These are phyloP conservation scores for Hirsutella rhossiliensis DNA, from an alignment of 2,329 filamentous ascomycete genomes.

Conservation along the genomic window DNA sequence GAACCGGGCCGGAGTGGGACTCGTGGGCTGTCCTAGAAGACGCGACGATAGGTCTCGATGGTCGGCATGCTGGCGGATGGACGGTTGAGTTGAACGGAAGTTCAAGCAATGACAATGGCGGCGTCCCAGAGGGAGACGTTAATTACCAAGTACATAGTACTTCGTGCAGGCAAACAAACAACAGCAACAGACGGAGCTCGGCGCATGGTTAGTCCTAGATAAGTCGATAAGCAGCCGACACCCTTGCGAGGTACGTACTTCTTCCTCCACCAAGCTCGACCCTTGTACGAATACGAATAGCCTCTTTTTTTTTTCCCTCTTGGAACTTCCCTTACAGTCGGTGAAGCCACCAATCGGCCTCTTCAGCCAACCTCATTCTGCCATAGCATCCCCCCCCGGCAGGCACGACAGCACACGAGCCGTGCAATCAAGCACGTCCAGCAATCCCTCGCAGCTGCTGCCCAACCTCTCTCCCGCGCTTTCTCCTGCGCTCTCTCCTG, in stretches of 20 bases:
- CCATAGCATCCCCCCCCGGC: not conserved
- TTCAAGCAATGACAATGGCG: not conserved
- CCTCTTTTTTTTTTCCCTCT: not conserved
- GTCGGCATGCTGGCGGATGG: too few relatives aligned
- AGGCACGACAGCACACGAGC: constrained; percentile 1
- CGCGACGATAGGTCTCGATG: too few relatives aligned
- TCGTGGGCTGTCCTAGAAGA: too few relatives aligned
- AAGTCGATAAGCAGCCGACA: constrained; percentile 6
- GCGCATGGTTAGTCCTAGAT: constrained; percentile 7
- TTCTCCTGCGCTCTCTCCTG: too few relatives aligned
- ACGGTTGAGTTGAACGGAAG: too few relatives aligned
- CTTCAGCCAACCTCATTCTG: not conserved
- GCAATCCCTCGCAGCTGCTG: too few relatives aligned
- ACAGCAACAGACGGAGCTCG: constrained; percentile 4
- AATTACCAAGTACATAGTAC: not conserved
- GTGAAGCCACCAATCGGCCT: not conserved
- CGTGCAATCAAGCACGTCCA: not conserved
- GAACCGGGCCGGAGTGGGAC: too few relatives aligned
- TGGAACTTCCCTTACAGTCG: not conserved
- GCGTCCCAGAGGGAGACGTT: not conserved
- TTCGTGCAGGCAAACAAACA: too few relatives aligned
- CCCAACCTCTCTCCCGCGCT: too few relatives aligned
- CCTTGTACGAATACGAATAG: not conserved
- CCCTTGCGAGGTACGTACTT: not conserved
- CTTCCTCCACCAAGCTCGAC: not conserved